phyloP scores from a whole-genome alignment of 1,284 basidiomycete genomes.

The Microbotryum saponariae region DNA sequence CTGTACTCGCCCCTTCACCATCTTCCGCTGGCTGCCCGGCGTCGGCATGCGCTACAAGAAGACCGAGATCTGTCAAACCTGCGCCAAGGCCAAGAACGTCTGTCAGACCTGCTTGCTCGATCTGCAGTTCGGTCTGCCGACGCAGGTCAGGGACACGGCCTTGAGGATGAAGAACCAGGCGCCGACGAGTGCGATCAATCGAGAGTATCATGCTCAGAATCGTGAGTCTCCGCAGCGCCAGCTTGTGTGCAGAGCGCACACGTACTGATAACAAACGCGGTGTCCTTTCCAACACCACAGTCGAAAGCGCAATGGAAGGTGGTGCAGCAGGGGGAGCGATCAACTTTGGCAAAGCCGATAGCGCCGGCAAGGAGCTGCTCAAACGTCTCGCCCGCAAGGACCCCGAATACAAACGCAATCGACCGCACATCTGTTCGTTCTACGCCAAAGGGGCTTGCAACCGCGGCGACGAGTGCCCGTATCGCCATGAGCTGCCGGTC shows the following conservation, averaged over 20 bases:
- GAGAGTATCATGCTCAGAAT: slow-evolving; percentile 93
- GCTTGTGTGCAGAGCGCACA: too few relatives aligned
- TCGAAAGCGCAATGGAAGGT: slow-evolving; percentile 30
- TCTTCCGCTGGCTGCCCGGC: slow-evolving; percentile 98
- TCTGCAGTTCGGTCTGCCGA: slow-evolving; percentile 85
- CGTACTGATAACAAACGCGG: too few relatives aligned
- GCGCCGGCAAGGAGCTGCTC: slow-evolving; percentile 83
- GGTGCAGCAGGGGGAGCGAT: slow-evolving; percentile 32
- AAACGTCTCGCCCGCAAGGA: slow-evolving; percentile 81
- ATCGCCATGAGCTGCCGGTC: slow-evolving; percentile 81
- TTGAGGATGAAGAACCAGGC: slow-evolving; percentile 70
- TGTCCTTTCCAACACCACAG: slow-evolving; percentile 3
- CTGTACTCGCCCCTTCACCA: slow-evolving; percentile 72
- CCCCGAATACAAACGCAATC: slow-evolving; percentile 93
- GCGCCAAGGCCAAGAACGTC: slow-evolving; percentile 96
- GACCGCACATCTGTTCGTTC: slow-evolving; percentile 90
- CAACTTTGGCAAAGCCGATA: slow-evolving; percentile 38
- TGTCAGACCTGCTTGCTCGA: slow-evolving; percentile 98
- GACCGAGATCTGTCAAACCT: slow-evolving; percentile 97
- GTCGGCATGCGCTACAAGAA: slow-evolving; percentile 86
- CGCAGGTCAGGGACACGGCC: slow-evolving; percentile 94
- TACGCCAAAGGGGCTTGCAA: slow-evolving; percentile 92
- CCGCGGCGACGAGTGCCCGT: slow-evolving; percentile 85
- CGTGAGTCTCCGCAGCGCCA: slow-evolving; percentile 43
- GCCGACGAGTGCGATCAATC: slow-evolving; percentile 89